These are phyloP conservation scores for Saksenaea vasiformis DNA, from an alignment of 371 early-diverging fungal genomes.

Conservation along the genomic window DNA sequence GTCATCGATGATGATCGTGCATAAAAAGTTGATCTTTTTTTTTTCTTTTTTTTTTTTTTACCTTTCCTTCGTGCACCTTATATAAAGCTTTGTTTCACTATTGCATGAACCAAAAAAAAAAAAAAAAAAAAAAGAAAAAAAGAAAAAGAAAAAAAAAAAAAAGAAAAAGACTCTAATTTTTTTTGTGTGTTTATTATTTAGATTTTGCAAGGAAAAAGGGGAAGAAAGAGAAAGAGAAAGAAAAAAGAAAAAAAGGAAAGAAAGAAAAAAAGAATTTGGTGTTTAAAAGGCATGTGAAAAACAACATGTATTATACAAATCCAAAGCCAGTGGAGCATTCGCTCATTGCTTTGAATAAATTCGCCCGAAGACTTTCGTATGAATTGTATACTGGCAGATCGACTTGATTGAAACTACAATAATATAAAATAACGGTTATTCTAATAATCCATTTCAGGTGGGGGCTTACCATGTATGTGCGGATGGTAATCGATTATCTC, in stretches of 20 bases:
- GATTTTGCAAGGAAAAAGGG: background rate
- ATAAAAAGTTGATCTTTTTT: slow-evolving; percentile 1
- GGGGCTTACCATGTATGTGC: slow-evolving; percentile 95
- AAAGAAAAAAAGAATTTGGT: background rate
- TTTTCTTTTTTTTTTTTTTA: slow-evolving; percentile 1
- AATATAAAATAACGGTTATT: no score
- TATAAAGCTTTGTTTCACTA: background rate
- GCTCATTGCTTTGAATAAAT: slow-evolving; percentile 86
- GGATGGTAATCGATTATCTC: slow-evolving; percentile 86
- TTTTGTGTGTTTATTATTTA: background rate
- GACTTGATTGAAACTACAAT: slow-evolving; percentile 93
- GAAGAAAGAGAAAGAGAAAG: slow-evolving; percentile 8
- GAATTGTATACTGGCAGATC: slow-evolving; percentile 95
- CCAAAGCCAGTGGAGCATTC: slow-evolving; percentile 97
- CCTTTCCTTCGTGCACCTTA: background rate
- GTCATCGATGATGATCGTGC: slow-evolving; percentile 40
- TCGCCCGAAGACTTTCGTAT: slow-evolving; percentile 91
- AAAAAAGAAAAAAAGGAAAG: background rate
- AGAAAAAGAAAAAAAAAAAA: no score
- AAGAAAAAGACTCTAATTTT: no score
- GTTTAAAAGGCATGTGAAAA: background rate
- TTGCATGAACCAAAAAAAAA: background rate
- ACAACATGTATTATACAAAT: slow-evolving; percentile 64
- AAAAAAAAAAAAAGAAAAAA: no score
- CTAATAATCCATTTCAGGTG: no score